Evolutionary conservation across 768 basidiomycete species (phyloP).

Genomic region (Pholiota conissans): DNA sequence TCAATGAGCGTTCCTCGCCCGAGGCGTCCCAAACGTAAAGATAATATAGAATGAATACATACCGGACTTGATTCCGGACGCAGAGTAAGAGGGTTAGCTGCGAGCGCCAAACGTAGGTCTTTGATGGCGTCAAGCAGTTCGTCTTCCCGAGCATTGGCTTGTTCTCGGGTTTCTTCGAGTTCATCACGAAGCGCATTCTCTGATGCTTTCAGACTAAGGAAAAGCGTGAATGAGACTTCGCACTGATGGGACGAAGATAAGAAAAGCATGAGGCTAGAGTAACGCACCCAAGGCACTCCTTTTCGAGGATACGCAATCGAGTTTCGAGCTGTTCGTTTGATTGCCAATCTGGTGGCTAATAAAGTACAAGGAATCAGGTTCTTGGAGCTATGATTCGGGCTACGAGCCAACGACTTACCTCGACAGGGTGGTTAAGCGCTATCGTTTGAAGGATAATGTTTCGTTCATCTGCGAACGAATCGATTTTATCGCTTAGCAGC

Average conservation of each 20-base stretch:
- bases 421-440: neutral
- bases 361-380: neutral
- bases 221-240: too few species aligned
- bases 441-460: constrained; percentile 20
- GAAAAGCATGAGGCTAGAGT: neutral
- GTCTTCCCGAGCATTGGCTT: constrained; percentile 30
- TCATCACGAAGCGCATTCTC: constrained; percentile 30
- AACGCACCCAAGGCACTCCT: constrained; percentile 34
- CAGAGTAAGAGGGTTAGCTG: neutral
- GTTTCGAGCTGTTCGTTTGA: neutral
- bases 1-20: neutral
- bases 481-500: constrained; percentile 31
- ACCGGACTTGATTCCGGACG: neutral
- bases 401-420: neutral
- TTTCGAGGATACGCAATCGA: constrained; percentile 22
- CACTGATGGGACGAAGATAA: too few species aligned
- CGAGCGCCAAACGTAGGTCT: neutral
- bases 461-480: constrained; percentile 38
- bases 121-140: constrained; percentile 31
- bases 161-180: constrained; percentile 22
- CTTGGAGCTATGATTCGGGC: neutral
- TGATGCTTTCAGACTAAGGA: constrained; percentile 27
- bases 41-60: neutral
- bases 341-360: neutral
- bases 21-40: neutral